A percentile compares a stretch with the other conserved stretches of the same genome.
Evolutionary conservation across 202 grass and related monocot species (phyloP).

Genomic region (Panicum virgatum): DNA sequence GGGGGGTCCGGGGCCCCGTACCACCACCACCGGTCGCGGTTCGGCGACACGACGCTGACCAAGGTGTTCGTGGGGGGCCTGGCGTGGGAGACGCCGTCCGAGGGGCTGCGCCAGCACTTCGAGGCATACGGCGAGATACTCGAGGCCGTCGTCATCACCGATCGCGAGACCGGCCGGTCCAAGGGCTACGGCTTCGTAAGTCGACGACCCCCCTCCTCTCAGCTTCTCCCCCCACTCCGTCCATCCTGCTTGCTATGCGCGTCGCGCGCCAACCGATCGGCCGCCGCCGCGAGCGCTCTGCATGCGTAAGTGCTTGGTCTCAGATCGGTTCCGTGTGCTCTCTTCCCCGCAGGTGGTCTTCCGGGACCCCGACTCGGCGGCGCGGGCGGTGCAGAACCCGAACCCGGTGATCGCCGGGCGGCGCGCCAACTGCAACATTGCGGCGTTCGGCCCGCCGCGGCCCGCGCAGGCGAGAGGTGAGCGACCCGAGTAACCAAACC

Average conservation of each 20-base stretch:
- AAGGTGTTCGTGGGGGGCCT: constrained; percentile 97
- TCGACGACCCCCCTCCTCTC: neutral
- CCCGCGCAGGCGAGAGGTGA: constrained; percentile 60
- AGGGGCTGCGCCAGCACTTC: constrained; percentile 73
- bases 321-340: neutral
- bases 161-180: constrained; percentile 77
- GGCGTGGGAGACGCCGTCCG: constrained; percentile 89
- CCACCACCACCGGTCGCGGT: constrained; percentile 64
- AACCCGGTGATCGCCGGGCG: constrained; percentile 90
- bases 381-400: constrained; percentile 68
- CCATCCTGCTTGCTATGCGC: no score
- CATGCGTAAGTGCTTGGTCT: no score
- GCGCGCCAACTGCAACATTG: constrained; percentile 99
- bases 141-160: constrained; percentile 90
- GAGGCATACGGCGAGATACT: constrained; percentile 82
- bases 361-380: constrained; percentile 68
- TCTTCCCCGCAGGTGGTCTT: constrained; percentile 85
- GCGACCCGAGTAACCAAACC: constrained; percentile 30
- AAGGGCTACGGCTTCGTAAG: constrained; percentile 98
- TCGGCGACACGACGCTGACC: constrained; percentile 88
- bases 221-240: no score
- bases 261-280: neutral
- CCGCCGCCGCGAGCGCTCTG: neutral
- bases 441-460: constrained; percentile 69
- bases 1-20: neutral